Evolutionary conservation across 306 rosid species (phyloP).

Genomic region (Cucurbita argyrosperma): DNA sequence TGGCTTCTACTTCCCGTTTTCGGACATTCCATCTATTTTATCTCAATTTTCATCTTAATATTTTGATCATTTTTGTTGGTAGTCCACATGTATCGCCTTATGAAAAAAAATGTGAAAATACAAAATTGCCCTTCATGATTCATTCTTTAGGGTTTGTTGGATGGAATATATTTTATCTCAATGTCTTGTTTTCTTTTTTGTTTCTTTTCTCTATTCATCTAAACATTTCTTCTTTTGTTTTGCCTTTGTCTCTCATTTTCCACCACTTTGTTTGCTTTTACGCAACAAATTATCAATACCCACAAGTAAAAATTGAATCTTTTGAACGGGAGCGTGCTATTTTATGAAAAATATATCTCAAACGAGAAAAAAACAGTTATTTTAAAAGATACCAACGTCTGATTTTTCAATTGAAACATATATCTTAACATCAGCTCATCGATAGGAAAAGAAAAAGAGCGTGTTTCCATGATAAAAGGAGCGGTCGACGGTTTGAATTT

Average conservation of each 20-base stretch:
- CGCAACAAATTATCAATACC: not conserved
- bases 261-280: not conserved
- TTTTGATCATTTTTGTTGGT: not conserved
- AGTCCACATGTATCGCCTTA: not conserved
- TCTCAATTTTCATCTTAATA: not conserved
- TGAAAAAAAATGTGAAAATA: not conserved
- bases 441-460: no score
- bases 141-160: not conserved
- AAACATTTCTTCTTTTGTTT: no score
- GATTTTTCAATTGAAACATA: no score
- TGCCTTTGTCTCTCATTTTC: not conserved
- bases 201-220: no score
- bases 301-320: not conserved
- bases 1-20: slow-evolving; percentile 5
- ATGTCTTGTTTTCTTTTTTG: not conserved
- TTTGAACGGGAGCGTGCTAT: no score
- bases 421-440: no score
- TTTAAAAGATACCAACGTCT: no score
- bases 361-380: no score
- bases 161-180: not conserved
- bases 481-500: not conserved
- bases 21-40: not conserved
- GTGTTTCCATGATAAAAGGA: not conserved
- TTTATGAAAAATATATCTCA: no score
- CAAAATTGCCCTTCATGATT: not conserved